These are phyloP conservation scores for Exophiala viscosa DNA, from an alignment of 2,329 filamentous ascomycete species.

Conservation along the genomic window DNA sequence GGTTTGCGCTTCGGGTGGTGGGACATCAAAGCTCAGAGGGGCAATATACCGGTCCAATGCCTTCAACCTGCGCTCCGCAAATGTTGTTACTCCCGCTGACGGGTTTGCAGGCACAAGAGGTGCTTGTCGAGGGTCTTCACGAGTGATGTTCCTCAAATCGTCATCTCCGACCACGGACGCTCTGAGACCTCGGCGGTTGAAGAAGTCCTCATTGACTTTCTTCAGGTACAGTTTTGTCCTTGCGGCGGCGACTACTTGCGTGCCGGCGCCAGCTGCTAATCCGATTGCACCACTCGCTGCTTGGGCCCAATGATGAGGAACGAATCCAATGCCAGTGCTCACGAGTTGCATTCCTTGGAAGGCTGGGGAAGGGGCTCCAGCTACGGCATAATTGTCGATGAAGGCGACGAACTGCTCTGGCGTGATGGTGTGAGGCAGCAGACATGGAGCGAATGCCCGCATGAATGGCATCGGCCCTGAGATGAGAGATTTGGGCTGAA, in stretches of 20 bases:
- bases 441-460: conserved; percentile 14
- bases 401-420: conserved; percentile 17
- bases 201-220: conserved; percentile 5
- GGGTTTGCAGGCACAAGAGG: neutral
- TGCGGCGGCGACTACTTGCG: neutral
- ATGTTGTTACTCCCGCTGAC: neutral
- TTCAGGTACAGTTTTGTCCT: conserved; percentile 3
- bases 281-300: conserved; percentile 3
- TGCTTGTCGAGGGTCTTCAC: neutral
- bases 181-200: conserved; percentile 5
- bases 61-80: conserved; percentile 2
- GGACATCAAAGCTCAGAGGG: conserved; percentile 1
- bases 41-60: conserved; percentile 1
- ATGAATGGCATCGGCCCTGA: conserved; percentile 11
- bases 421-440: conserved; percentile 9
- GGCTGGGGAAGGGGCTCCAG: conserved; percentile 11
- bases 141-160: neutral
- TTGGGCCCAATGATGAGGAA: conserved; percentile 16
- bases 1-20: neutral
- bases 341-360: conserved; percentile 10
- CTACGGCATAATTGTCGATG: conserved; percentile 18
- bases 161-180: neutral
- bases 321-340: conserved; percentile 12
- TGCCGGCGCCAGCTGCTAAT: conserved; percentile 3
- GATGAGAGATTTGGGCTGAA: conserved; percentile 5